Evolutionary conservation across 805 yeast species (phyloP).

Genomic region (Kluyveromyces dobzhanskii): DNA sequence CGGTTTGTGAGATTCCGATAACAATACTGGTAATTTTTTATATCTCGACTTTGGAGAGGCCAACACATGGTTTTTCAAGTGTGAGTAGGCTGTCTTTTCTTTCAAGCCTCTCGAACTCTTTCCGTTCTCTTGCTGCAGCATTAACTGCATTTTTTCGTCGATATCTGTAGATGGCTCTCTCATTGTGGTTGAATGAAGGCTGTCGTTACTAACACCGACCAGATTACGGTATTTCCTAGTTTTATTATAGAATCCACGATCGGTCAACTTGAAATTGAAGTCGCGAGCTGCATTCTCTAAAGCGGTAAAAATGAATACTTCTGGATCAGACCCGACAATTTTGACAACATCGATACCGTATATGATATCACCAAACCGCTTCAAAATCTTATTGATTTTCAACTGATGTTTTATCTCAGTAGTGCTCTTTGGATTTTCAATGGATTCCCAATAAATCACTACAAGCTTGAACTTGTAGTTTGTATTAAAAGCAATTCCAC

Average conservation of each 20-base stretch:
- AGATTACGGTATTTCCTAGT: constrained; percentile 9
- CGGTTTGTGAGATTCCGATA: constrained; percentile 20
- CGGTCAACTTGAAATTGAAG: constrained; percentile 24
- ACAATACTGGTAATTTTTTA: constrained; percentile 25
- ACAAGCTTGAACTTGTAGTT: constrained; percentile 28
- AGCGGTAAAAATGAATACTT: constrained; percentile 23
- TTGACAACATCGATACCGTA: constrained; percentile 23
- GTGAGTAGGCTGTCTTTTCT: constrained; percentile 21
- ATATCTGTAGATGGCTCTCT: constrained; percentile 8
- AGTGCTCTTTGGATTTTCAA: constrained; percentile 19
- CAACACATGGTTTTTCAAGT: constrained; percentile 21
- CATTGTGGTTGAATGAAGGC: constrained; percentile 5
- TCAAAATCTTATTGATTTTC: constrained; percentile 24
- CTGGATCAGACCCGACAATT: constrained; percentile 25
- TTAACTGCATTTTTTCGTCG: constrained; percentile 22
- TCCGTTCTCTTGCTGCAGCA: constrained; percentile 19
- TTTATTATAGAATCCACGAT: constrained; percentile 27
- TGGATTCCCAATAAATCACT: constrained; percentile 35
- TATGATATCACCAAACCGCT: constrained; percentile 22
- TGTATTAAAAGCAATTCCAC: constrained; percentile 29
- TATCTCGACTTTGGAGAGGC: constrained; percentile 24
- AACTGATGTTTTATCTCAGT: constrained; percentile 13
- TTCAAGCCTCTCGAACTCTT: constrained; percentile 11
- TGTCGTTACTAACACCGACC: not conserved
- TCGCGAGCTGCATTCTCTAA: constrained; percentile 20